A percentile compares a stretch with the other conserved stretches of the same genome.
Evolutionary conservation across 1,284 basidiomycete genomes (phyloP).

Genomic region (Trametes versicolor): DNA sequence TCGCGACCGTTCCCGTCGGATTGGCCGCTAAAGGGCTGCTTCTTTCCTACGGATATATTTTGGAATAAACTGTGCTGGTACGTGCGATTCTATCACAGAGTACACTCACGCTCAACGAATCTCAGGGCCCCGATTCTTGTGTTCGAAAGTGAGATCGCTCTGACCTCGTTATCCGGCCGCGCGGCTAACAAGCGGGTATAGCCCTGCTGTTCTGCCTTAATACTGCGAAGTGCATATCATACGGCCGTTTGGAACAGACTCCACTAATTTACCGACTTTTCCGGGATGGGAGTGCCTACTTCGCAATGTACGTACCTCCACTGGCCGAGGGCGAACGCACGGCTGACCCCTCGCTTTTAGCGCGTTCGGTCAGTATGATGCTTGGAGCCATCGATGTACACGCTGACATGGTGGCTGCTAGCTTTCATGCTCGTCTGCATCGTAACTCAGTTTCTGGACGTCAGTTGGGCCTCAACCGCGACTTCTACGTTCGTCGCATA

Average conservation of each 20-base stretch:
- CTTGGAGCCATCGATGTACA: too few species aligned
- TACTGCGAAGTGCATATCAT: slow-evolving; percentile 30
- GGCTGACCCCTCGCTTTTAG: not conserved
- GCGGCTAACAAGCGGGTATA: not conserved
- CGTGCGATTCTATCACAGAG: not conserved
- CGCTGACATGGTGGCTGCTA: not conserved
- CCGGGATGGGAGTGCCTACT: slow-evolving; percentile 30
- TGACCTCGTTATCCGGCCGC: not conserved
- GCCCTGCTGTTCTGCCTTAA: slow-evolving; percentile 32
- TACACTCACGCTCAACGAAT: not conserved
- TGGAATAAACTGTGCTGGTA: slow-evolving; percentile 26
- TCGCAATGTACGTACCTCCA: slow-evolving; percentile 22
- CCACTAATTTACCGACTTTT: slow-evolving; percentile 32
- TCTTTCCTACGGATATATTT: not conserved
- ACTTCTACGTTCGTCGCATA: slow-evolving; percentile 15
- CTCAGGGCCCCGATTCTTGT: slow-evolving; percentile 27
- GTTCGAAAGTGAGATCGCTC: slow-evolving; percentile 25
- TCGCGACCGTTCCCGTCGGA: slow-evolving; percentile 16
- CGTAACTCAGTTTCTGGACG: slow-evolving; percentile 9
- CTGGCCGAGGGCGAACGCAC: not conserved
- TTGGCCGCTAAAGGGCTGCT: slow-evolving; percentile 24
- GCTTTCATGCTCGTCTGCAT: slow-evolving; percentile 26
- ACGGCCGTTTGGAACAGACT: slow-evolving; percentile 25
- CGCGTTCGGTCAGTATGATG: slow-evolving; percentile 17
- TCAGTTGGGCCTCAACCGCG: not conserved